Evolutionary conservation across 2,329 filamentous ascomycete species (phyloP).

Genomic region (Aspergillus hortae): DNA sequence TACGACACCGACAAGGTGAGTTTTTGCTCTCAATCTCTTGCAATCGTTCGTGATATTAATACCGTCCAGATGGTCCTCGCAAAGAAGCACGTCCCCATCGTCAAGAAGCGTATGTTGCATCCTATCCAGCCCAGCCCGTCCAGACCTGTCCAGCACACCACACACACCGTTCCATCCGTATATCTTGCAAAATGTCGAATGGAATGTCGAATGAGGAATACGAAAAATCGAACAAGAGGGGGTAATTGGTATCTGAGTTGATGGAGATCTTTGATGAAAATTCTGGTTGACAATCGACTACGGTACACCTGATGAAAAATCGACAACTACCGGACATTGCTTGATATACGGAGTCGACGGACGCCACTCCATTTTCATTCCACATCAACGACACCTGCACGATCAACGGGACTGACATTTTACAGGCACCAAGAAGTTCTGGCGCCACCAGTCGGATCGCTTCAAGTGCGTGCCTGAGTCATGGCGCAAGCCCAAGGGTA

Average conservation of each 20-base stretch:
- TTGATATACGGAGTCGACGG: no score
- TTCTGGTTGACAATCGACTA: neutral
- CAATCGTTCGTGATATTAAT: slow-evolving; percentile 8
- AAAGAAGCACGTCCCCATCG: slow-evolving; percentile 98
- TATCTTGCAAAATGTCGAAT: neutral
- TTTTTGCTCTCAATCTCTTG: slow-evolving; percentile 2
- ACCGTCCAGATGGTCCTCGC: slow-evolving; percentile 80
- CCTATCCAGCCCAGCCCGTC: neutral
- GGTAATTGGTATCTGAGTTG: neutral
- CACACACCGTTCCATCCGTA: neutral
- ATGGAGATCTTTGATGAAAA: neutral
- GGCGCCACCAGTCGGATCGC: slow-evolving; percentile 94
- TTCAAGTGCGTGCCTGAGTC: slow-evolving; percentile 86
- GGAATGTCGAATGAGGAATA: no score
- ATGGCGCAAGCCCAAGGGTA: slow-evolving; percentile 99
- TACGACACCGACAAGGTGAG: slow-evolving; percentile 45
- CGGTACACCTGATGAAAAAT: neutral
- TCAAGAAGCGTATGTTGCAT: slow-evolving; percentile 96
- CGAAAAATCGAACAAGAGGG: neutral
- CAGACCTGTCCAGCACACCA: neutral
- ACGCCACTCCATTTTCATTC: no score
- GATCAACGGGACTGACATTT: slow-evolving; percentile 15
- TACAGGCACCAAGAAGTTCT: slow-evolving; percentile 88
- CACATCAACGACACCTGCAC: no score
- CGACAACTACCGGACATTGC: no score